A percentile compares a stretch with the other conserved stretches of the same genome.
These are phyloP conservation scores for Annulohypoxylon moriforme DNA, from an alignment of 495 filamentous ascomycete genomes.

Conservation along the genomic window DNA sequence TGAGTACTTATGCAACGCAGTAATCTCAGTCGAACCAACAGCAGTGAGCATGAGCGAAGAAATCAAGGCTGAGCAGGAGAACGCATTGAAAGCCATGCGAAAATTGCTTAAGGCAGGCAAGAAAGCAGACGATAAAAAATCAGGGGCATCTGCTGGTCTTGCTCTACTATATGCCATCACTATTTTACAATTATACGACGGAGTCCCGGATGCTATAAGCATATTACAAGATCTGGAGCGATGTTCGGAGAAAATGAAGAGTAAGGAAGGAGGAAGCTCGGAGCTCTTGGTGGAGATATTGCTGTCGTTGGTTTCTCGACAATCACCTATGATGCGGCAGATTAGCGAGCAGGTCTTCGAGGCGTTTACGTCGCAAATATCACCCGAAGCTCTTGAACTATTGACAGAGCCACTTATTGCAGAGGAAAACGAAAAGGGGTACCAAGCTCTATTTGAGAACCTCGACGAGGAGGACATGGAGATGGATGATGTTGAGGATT, in stretches of 20 bases:
- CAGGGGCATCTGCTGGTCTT: slow-evolving; percentile 68
- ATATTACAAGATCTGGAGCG: slow-evolving; percentile 79
- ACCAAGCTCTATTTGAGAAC: slow-evolving; percentile 86
- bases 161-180: slow-evolving; percentile 86
- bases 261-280: slow-evolving; percentile 68
- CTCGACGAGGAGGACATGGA: slow-evolving; percentile 71
- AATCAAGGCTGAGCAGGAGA: slow-evolving; percentile 67
- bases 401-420: slow-evolving; percentile 78
- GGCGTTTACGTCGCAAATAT: slow-evolving; percentile 77
- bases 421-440: slow-evolving; percentile 83
- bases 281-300: slow-evolving; percentile 88
- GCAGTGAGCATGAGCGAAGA: slow-evolving; percentile 72
- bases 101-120: slow-evolving; percentile 72
- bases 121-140: slow-evolving; percentile 51
- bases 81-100: slow-evolving; percentile 72
- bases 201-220: slow-evolving; percentile 81
- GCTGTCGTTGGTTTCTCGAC: slow-evolving; percentile 86
- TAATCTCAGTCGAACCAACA: slow-evolving; percentile 59
- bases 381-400: slow-evolving; percentile 75
- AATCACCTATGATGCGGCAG: slow-evolving; percentile 83
- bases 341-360: slow-evolving; percentile 88
- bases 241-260: slow-evolving; percentile 74
- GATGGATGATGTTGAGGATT: slow-evolving; percentile 57
- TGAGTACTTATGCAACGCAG: slow-evolving; percentile 59
- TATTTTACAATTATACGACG: slow-evolving; percentile 88